These are phyloP conservation scores for Phlebiopsis flavidoalba DNA, from an alignment of 768 basidiomycete genomes.

Conservation along the genomic window DNA sequence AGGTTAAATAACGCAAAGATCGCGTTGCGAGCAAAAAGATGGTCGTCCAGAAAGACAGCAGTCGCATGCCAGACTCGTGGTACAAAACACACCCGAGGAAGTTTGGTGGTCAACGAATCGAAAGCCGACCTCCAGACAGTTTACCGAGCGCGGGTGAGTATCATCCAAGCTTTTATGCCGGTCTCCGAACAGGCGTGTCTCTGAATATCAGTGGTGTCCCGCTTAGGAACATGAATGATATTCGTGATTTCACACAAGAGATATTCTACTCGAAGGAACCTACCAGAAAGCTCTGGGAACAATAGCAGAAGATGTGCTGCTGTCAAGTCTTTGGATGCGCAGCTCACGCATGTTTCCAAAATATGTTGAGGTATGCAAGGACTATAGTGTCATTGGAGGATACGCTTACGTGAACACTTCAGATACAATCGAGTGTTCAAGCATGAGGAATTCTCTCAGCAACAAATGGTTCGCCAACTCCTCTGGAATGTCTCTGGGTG, in stretches of 20 bases:
- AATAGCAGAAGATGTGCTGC: neutral
- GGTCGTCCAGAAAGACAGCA: no score
- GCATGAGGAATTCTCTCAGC: neutral
- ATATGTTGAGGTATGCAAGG: neutral
- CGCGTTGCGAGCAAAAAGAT: neutral
- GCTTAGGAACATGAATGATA: neutral
- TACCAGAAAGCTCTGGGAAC: neutral
- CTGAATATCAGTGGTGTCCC: neutral
- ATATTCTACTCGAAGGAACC: neutral
- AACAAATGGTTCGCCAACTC: neutral
- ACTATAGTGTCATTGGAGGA: neutral
- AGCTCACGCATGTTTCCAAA: neutral
- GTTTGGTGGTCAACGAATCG: no score
- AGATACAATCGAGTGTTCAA: slow-evolving; percentile 1
- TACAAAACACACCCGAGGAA: neutral
- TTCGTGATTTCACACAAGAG: neutral
- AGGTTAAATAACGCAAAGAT: no score
- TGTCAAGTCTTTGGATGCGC: neutral
- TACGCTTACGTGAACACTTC: no score
- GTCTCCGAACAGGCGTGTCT: neutral
- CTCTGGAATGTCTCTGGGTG: neutral
- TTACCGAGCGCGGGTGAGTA: neutral
- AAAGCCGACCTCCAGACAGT: slow-evolving; percentile 1
- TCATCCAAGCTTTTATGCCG: neutral
- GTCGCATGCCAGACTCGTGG: no score